phyloP scores from a whole-genome alignment of 805 yeast species.

The Barnettozyma salicaria region DNA sequence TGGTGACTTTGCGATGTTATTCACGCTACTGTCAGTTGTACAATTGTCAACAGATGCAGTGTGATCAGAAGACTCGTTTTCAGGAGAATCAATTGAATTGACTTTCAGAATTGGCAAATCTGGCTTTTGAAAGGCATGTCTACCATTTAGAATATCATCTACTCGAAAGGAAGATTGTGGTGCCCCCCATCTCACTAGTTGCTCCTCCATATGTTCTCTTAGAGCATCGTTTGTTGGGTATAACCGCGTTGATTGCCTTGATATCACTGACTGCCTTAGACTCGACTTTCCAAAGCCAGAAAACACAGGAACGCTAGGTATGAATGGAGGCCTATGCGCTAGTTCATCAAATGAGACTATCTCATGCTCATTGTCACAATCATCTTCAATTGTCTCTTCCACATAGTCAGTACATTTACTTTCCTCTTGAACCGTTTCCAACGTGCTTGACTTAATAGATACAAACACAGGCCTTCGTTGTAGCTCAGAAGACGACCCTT shows the following conservation, averaged over 20 bases:
- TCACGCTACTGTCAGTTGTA: conserved; percentile 11
- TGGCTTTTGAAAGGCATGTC: conserved; percentile 29
- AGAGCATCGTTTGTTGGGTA: conserved; percentile 25
- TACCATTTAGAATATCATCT: conserved; percentile 28
- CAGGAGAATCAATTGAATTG: neutral
- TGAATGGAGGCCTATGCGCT: conserved; percentile 20
- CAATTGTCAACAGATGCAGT: neutral
- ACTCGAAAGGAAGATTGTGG: conserved; percentile 25
- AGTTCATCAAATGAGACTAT: conserved; percentile 8
- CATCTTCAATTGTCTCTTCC: neutral
- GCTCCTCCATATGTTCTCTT: conserved; percentile 31
- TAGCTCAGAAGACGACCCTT: neutral
- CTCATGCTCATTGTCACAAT: neutral
- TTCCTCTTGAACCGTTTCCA: too few relatives aligned
- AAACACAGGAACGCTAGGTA: conserved; percentile 11
- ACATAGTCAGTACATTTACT: too few relatives aligned
- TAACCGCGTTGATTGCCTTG: conserved; percentile 27
- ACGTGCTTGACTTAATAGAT: too few relatives aligned
- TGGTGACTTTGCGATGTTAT: conserved; percentile 16
- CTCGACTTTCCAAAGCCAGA: conserved; percentile 18
- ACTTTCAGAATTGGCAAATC: conserved; percentile 16
- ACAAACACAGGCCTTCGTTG: too few relatives aligned
- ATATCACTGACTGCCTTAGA: conserved; percentile 25
- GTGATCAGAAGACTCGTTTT: neutral
- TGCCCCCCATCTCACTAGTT: conserved; percentile 32